Conservation (phyloP, 2,329 filamentous ascomycete genomes). For the Niveomyces coronatus region DNA sequence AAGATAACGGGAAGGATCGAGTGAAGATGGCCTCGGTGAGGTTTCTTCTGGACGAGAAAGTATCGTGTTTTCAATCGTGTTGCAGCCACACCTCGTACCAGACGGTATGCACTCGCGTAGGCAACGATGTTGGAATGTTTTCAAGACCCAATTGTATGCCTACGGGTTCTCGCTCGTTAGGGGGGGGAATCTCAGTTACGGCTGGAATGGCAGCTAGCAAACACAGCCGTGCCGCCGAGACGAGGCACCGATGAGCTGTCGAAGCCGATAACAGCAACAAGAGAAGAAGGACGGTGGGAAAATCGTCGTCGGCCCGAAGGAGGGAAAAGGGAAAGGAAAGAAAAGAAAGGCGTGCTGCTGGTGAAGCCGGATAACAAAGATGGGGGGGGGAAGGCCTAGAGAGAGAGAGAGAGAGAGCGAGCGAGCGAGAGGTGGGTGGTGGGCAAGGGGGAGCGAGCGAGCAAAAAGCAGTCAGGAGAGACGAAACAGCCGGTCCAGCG, state of each 20-base stretch:
- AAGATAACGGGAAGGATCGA: not conserved
- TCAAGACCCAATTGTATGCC: no score
- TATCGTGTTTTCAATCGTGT: conserved; percentile 5
- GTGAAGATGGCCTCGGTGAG: conserved; percentile 1
- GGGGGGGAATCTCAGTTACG: no score
- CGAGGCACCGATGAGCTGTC: no score
- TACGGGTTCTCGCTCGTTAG: no score
- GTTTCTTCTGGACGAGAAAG: not conserved
- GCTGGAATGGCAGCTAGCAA: conserved; percentile 7
- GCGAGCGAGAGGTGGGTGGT: no score
- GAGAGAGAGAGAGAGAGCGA: not conserved
- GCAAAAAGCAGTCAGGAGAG: conserved; percentile 9
- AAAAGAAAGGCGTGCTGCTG: conserved; percentile 1
- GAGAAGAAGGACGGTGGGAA: no score
- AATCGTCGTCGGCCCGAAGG: not conserved
- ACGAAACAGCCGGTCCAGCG: not conserved
- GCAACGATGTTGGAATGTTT: conserved; percentile 6
- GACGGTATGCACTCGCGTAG: conserved; percentile 7
- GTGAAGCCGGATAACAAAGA: not conserved
- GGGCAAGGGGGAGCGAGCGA: no score
- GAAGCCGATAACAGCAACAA: no score
- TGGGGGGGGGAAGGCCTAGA: not conserved
- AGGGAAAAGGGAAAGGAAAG: not conserved
- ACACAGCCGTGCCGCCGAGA: no score
- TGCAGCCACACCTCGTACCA: conserved; percentile 7